Percentiles rank a stretch among this genome's conserved stretches.
Conservation (phyloP, 208 protist species). For the Leishmania arabica region DNA sequence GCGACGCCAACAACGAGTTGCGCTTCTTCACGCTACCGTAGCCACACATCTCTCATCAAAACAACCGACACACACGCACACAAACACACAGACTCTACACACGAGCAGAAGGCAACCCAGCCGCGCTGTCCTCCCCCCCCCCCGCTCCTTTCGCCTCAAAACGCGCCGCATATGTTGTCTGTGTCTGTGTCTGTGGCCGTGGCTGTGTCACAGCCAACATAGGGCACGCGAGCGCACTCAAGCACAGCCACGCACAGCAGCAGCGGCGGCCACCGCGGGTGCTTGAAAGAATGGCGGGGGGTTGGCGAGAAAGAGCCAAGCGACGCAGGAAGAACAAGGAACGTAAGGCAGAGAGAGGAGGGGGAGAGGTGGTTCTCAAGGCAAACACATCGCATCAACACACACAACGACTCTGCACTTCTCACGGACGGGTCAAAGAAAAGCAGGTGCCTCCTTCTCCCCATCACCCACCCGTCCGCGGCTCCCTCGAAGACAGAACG, state of each 20-base stretch:
- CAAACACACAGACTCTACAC: neutral
- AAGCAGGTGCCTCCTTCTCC: neutral
- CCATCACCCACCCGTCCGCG: neutral
- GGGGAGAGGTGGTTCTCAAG: neutral
- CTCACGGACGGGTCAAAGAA: neutral
- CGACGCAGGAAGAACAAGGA: neutral
- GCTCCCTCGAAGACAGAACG: neutral
- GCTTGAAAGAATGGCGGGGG: neutral
- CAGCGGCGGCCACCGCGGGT: neutral
- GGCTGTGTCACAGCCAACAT: neutral
- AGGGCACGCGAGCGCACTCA: neutral
- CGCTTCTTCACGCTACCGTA: too few relatives aligned
- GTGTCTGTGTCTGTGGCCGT: too few relatives aligned
- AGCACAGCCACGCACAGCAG: conserved; percentile 2
- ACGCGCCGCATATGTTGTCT: neutral
- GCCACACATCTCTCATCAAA: neutral
- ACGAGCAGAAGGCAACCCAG: neutral
- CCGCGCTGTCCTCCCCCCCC: neutral
- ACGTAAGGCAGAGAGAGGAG: neutral
- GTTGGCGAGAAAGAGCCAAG: neutral
- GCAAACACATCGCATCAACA: neutral
- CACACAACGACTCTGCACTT: neutral
- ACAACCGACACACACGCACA: neutral
- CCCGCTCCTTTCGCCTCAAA: neutral
- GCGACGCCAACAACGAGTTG: neutral